Evolutionary conservation across 1,284 basidiomycete species (phyloP), one percentile per base, ranked within the genome.

Genomic region (Moesziomyces antarcticus): DNA sequence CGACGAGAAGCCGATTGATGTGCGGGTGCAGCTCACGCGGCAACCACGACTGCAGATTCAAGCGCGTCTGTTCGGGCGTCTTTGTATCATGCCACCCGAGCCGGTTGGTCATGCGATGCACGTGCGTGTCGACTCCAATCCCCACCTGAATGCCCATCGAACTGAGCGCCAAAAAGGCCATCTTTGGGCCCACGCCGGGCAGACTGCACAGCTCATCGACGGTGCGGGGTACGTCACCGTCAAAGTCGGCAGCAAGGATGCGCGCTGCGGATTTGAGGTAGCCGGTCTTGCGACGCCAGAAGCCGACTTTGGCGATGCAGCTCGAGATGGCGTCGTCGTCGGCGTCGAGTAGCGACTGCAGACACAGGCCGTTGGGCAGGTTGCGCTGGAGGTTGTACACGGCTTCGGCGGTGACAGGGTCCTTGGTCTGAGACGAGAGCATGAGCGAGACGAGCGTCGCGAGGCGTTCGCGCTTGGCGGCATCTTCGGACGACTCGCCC

Each of bases 81-180:
- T 91, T 93, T 0, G 94, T 96, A 56, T 89, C 89, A 84, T 97
- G 93, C 96, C 96, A 98, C 22, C 92, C 90, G 0, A 98, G 85
- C 20, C 94, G 88, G 78, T 97, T 96, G 14, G 94, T 93, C 59
- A 98, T 95, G 1, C 96, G 87, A 77, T 98, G 94, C 1, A 99
- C 96, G 80, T 99, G 94, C 0, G 93, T 91, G 78, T 98, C 96
- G 0, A 98, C 95, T 0, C 96, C 96, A 41, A 99, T 97, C 0
- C 95, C 96, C n/a, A 89, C 87, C 77, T 97, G 95, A 48, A 93
- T 93, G 20, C 61, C 94, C 94, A 97, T 16, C 90, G 93, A 49
- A 73, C 95, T 93, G 1, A 97, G 87, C 0, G 90, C 87, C 3
- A 85, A 72, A 44, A 84, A 85, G 0, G 84, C 81, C 76, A 85